Base-by-base conservation (phyloP, 805 yeast species). In the Kuraishia molischiana region DNA sequence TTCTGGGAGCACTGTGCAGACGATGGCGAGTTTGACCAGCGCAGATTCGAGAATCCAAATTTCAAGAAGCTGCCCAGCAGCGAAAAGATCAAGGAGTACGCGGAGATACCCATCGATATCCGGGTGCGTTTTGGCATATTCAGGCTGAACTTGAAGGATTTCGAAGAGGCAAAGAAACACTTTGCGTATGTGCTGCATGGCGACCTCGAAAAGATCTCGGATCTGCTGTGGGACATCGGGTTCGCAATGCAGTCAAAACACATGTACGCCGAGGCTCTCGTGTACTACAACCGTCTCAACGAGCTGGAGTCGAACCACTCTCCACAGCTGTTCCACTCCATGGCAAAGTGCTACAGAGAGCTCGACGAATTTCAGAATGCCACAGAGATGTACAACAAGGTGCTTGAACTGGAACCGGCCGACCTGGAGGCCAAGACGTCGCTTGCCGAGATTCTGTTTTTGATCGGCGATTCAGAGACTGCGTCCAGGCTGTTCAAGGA, bases 1-100 rank as follows among this genome's bases (percentile, higher is more conserved):
- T 78, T 73, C 64, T 83, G 90, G 90, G 77, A 76, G 44, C 79
- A 74, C 37, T 52, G 50, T 3, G 62, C 60, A 13, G 79, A 78
- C 44, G 97, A 90, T 54, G 62, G 84, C 0, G 97, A 90, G 56
- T 90, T 81, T 59, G 97, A 90, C 54, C 72, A 66, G 19, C 67
- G 94, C 51, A 62, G 94, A 44, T 57, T 61, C 28, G 70, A 67
- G 32, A 66, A 67, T 45, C 56, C 61, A 8, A 64, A 62, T 35
- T 74, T 55, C 46, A 66, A 63, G 37, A 56, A 64, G 1, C 44
- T 74, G 19, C 47, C 67, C 1, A 59, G 58, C 34, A 72, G 69
- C 39, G 53, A 58, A 4, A 55, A 62, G 39, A 44, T 59, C 28
- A 66, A 66, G 48, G 50, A 40, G 13, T 74, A 58, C 46, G 31